phyloP scores from a whole-genome alignment of 176 grass and related monocot genomes.

The Oryza meridionalis region DNA sequence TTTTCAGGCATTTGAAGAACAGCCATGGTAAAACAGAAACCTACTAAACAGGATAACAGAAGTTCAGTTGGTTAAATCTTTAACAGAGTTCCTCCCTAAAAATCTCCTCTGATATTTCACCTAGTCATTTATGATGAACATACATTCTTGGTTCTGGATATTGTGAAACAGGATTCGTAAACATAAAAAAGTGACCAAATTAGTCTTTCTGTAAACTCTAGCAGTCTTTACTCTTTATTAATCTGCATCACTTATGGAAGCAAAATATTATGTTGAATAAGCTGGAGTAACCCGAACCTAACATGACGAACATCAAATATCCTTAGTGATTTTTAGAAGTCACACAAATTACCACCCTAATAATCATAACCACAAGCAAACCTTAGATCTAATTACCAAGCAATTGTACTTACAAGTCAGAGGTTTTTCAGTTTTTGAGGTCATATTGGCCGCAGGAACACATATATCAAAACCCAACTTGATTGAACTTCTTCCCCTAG shows the following conservation, averaged over 20 bases:
- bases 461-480: neutral
- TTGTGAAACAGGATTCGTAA: constrained; percentile 17
- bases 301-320: constrained; percentile 20
- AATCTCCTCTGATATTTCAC: constrained; percentile 11
- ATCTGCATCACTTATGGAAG: neutral
- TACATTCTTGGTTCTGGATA: constrained; percentile 8
- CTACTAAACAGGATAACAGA: constrained; percentile 2
- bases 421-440: no score
- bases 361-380: neutral
- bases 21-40: constrained; percentile 21
- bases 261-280: neutral
- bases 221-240: neutral
- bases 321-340: neutral
- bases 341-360: neutral
- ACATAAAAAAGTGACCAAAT: neutral
- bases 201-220: constrained; percentile 4
- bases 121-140: neutral
- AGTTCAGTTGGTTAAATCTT: neutral
- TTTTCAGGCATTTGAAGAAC: constrained; percentile 20
- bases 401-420: neutral
- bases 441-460: neutral
- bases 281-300: neutral
- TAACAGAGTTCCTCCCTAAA: neutral
- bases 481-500: neutral
- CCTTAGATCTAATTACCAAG: neutral